Percentiles rank a stretch among this genome's conserved stretches.
Conservation (phyloP, 176 grass and related monocot genomes). For the Microstegium vimineum region DNA sequence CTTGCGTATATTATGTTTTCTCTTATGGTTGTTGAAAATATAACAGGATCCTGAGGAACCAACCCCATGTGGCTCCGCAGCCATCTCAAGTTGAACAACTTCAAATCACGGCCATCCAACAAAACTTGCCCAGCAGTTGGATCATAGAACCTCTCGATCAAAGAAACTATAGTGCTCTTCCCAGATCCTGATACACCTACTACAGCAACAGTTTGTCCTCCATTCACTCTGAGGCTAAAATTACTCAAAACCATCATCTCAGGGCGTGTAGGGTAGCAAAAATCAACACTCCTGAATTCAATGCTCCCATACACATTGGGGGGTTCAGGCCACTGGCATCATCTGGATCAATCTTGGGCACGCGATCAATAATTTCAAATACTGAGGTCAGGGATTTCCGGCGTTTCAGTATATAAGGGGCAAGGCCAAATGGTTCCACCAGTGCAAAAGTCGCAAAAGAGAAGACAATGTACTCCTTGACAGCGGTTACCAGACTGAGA, state of each 20-base stretch:
- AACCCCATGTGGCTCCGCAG: slow-evolving; percentile 88
- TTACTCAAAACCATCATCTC: slow-evolving; percentile 86
- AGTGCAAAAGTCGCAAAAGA: slow-evolving; percentile 88
- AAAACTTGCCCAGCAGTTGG: slow-evolving; percentile 79
- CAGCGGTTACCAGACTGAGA: slow-evolving; percentile 65
- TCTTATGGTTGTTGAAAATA: slow-evolving; percentile 97
- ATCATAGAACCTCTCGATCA: slow-evolving; percentile 96
- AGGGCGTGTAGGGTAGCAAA: slow-evolving; percentile 79
- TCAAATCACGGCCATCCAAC: slow-evolving; percentile 89
- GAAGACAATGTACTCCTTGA: slow-evolving; percentile 98
- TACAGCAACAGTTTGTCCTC: slow-evolving; percentile 92
- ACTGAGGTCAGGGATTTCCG: slow-evolving; percentile 76
- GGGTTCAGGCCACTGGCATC: slow-evolving; percentile 79
- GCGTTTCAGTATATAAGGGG: slow-evolving; percentile 90
- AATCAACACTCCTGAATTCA: slow-evolving; percentile 87
- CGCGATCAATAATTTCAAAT: slow-evolving; percentile 88
- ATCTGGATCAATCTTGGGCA: slow-evolving; percentile 92
- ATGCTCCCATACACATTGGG: slow-evolving; percentile 96
- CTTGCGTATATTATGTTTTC: slow-evolving; percentile 97
- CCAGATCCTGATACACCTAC: slow-evolving; percentile 94
- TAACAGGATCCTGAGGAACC: slow-evolving; percentile 94
- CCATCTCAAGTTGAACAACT: slow-evolving; percentile 97
- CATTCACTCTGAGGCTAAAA: slow-evolving; percentile 89
- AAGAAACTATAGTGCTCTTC: slow-evolving; percentile 88
- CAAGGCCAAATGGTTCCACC: slow-evolving; percentile 97